Conservation (phyloP, 306 rosid species). For the Rosa chinensis region DNA sequence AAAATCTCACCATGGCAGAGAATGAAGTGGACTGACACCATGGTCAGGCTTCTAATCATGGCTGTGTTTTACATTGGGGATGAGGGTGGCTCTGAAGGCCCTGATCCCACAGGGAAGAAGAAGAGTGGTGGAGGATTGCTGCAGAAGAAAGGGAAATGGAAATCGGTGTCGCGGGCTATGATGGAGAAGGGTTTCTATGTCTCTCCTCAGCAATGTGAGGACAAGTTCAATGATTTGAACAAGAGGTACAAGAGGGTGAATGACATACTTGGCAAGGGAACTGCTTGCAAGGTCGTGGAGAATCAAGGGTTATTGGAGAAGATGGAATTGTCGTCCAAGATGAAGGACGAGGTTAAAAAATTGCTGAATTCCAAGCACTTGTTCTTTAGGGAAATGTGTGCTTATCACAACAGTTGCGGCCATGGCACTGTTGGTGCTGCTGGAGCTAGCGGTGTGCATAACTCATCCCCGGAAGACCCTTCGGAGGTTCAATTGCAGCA, state of each 20-base stretch:
- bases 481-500: constrained; percentile 28
- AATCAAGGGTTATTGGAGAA: constrained; percentile 73
- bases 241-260: constrained; percentile 95
- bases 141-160: constrained; percentile 98
- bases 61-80: constrained; percentile 93
- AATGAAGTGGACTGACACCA: constrained; percentile 93
- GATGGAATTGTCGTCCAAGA: constrained; percentile 72
- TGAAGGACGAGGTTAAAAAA: constrained; percentile 75
- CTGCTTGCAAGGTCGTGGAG: constrained; percentile 85
- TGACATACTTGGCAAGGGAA: constrained; percentile 91
- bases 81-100: constrained; percentile 59
- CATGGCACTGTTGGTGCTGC: constrained; percentile 39
- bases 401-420: constrained; percentile 82
- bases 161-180: constrained; percentile 91
- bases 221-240: constrained; percentile 86
- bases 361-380: constrained; percentile 87
- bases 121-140: constrained; percentile 52
- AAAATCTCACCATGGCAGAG: constrained; percentile 91
- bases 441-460: constrained; percentile 27
- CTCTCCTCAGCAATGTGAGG: constrained; percentile 97
- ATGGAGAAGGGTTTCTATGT: constrained; percentile 87
- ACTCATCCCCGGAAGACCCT: constrained; percentile 52
- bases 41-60: constrained; percentile 82
- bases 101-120: constrained; percentile 54
- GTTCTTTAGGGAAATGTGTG: constrained; percentile 97